Evolutionary conservation across 108 stramenopile genomes (phyloP), one percentile per base, ranked within the genome.

Genomic region (Fistulifera pelliculosa): DNA sequence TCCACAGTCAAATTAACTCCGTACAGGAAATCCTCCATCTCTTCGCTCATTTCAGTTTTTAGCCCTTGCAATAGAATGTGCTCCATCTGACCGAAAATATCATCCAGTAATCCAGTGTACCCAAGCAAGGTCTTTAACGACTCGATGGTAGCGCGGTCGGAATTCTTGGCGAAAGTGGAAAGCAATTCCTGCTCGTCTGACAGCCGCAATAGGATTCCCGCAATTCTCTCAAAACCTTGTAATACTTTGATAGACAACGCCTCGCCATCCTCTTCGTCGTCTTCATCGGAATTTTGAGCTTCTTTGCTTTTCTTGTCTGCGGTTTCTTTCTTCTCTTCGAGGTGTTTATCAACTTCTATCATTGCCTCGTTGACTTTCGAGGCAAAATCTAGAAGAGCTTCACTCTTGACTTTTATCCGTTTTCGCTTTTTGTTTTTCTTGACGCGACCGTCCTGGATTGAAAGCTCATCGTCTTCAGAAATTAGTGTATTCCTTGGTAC

Each of bases 121-220:
- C 59, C 62, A 45, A 77, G 50, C 21, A 77, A 60, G n/a, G 60
- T 62, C 45, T 73, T 59, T 21, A 77, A 55, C 13, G 71, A 71
- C 27, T 59, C 57, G 22, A 61, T 58, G 1, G 60, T 44, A 18
- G 59, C 65, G 15, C 42, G 43, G 26, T 72, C 68, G 38, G 65
- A 68, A 40, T 52, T 71, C 21, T 41, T 61, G 3, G 59, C 64
- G 49, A 77, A 72, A 4, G 71, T 73, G 2, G 57, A 65, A 10
- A 72, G 59, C 22, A 77, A 57, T 41, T 77, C 76, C 19, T 73
- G 27, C 41, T 77, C 76, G 31, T 77, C 76, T 6, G 76, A 72
- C 7, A 77, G 52, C 35, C 72, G 76, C 24, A 73, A 27, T 21
- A 73, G 60, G 12, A 73, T 68, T 22, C 68, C 71, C 21, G 73